These are phyloP conservation scores for Boletus rubescentipes DNA, from an alignment of 768 basidiomycete genomes.

Conservation along the genomic window DNA sequence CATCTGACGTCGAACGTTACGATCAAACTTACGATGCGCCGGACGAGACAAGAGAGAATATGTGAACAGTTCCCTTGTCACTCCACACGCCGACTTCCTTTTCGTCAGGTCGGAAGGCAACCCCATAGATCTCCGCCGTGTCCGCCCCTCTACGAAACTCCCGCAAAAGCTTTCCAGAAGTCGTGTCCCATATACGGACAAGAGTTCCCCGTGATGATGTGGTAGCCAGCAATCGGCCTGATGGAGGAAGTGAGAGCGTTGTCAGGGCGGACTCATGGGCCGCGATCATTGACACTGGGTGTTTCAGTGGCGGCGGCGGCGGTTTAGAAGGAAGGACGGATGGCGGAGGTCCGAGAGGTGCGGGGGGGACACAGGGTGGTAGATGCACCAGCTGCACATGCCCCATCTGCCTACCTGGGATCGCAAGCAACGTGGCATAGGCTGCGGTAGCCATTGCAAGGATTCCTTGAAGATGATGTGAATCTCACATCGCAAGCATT, in stretches of 20 bases:
- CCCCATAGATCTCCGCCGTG: slow-evolving; percentile 88
- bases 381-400: slow-evolving; percentile 88
- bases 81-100: slow-evolving; percentile 89
- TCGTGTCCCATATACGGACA: slow-evolving; percentile 82
- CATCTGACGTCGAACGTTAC: slow-evolving; percentile 1
- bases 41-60: slow-evolving; percentile 73
- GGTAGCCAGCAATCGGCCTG: slow-evolving; percentile 79
- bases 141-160: slow-evolving; percentile 87
- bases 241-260: slow-evolving; percentile 73
- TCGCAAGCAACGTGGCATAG: slow-evolving; percentile 77
- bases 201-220: slow-evolving; percentile 83
- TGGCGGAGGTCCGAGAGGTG: slow-evolving; percentile 54
- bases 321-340: slow-evolving; percentile 53
- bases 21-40: slow-evolving; percentile 59
- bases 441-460: slow-evolving; percentile 77
- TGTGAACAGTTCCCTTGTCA: slow-evolving; percentile 92
- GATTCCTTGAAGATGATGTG: slow-evolving; percentile 51
- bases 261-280: slow-evolving; percentile 82
- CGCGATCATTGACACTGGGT: slow-evolving; percentile 75
- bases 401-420: slow-evolving; percentile 82
- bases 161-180: slow-evolving; percentile 67
- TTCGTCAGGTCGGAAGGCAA: slow-evolving; percentile 85
- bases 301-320: slow-evolving; percentile 55
- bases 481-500: slow-evolving; percentile 4
- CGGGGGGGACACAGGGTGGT: slow-evolving; percentile 70